A percentile compares a stretch with the other conserved stretches of the same genome.
These are phyloP conservation scores for Fusarium albosuccineum DNA, from an alignment of 2,329 filamentous ascomycete genomes.

Conservation along the genomic window DNA sequence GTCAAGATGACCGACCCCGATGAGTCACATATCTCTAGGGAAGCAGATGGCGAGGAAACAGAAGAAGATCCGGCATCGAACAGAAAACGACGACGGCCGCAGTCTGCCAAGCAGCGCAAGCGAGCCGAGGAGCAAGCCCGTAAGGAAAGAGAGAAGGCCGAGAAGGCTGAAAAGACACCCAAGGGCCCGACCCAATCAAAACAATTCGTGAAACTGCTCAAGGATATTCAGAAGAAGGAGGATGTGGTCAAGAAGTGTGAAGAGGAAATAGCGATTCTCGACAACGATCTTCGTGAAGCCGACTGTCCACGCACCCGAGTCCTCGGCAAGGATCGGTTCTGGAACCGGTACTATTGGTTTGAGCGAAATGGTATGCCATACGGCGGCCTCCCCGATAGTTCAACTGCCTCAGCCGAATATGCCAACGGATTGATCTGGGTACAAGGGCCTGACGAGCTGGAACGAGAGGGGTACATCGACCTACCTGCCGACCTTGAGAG, in stretches of 20 bases:
- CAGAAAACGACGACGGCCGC: slow-evolving; percentile 68
- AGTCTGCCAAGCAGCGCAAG: slow-evolving; percentile 77
- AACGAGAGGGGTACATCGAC: slow-evolving; percentile 88
- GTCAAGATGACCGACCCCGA: slow-evolving; percentile 74
- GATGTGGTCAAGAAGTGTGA: slow-evolving; percentile 84
- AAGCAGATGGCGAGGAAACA: slow-evolving; percentile 77
- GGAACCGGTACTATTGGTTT: slow-evolving; percentile 99
- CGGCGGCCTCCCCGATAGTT: slow-evolving; percentile 86
- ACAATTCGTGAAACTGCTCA: slow-evolving; percentile 87
- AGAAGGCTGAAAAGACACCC: slow-evolving; percentile 73
- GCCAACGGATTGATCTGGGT: slow-evolving; percentile 97
- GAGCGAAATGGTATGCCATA: slow-evolving; percentile 99
- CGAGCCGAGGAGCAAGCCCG: slow-evolving; percentile 81
- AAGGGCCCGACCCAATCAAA: slow-evolving; percentile 83
- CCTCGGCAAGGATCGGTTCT: slow-evolving; percentile 94
- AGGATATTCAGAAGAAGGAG: slow-evolving; percentile 91
- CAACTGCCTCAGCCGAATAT: slow-evolving; percentile 87
- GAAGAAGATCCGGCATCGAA: slow-evolving; percentile 74
- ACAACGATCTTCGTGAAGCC: slow-evolving; percentile 93
- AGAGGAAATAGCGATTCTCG: slow-evolving; percentile 84
- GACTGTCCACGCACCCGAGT: slow-evolving; percentile 92
- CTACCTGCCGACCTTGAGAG: slow-evolving; percentile 77
- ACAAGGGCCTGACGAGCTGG: slow-evolving; percentile 91
- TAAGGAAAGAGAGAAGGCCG: slow-evolving; percentile 64
- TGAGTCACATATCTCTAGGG: slow-evolving; percentile 67